phyloP scores from a whole-genome alignment of 164 flowering plant species.

The Brasenia schreberi region DNA sequence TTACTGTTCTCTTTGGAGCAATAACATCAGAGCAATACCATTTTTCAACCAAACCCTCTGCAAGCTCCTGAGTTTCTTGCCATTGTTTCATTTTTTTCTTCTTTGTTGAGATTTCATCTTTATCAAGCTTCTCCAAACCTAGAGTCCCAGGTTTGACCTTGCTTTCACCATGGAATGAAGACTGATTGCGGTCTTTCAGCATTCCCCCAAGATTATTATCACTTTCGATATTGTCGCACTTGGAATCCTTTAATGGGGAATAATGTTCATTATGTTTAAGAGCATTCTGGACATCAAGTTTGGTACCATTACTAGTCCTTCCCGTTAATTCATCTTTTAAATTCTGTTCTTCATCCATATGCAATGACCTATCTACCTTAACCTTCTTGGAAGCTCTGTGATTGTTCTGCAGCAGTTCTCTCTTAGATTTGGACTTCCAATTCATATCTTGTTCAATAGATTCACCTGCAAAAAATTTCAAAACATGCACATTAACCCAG shows the following conservation, averaged over 20 bases:
- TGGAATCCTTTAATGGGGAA: conserved; percentile 14
- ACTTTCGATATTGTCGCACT: conserved; percentile 7
- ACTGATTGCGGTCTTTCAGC: conserved; percentile 12
- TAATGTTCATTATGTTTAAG: conserved; percentile 12
- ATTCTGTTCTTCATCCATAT: conserved; percentile 17
- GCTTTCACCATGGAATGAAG: conserved; percentile 15
- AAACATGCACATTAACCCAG: not conserved
- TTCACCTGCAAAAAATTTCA: conserved; percentile 28
- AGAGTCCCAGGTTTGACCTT: conserved; percentile 9
- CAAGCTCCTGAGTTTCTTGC: conserved; percentile 21
- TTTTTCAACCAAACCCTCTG: conserved; percentile 5
- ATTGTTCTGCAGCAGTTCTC: conserved; percentile 27
- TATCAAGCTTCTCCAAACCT: conserved; percentile 12
- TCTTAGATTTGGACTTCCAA: conserved; percentile 30
- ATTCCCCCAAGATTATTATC: conserved; percentile 9
- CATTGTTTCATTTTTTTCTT: conserved; percentile 45
- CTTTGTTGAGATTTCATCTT: conserved; percentile 18
- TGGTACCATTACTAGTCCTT: conserved; percentile 11
- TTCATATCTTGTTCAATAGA: conserved; percentile 10
- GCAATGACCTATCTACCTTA: conserved; percentile 18
- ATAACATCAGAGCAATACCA: conserved; percentile 9
- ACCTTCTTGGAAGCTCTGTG: conserved; percentile 43
- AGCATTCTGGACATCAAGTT: conserved; percentile 21
- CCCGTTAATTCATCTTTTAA: conserved; percentile 1
- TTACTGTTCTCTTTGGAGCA: conserved; percentile 17